Percentiles rank a stretch among this genome's conserved stretches.
Conservation (phyloP, 2,329 filamentous ascomycete genomes). For the Sclerotiophoma versabilis region DNA sequence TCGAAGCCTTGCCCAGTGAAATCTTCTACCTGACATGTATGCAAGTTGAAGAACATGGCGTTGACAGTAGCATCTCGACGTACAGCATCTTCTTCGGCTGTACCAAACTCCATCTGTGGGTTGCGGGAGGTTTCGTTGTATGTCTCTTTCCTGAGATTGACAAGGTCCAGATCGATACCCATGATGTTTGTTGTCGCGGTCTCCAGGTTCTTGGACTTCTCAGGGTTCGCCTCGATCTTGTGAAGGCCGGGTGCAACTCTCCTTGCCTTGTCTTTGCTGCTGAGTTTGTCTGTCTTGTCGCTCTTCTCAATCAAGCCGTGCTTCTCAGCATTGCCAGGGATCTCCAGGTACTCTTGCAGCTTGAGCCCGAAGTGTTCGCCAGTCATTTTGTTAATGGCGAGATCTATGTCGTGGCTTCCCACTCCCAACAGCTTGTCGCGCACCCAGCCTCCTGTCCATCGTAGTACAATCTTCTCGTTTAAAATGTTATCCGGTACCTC, state of each 20-base stretch:
- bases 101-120: constrained; percentile 92
- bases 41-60: constrained; percentile 93
- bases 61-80: constrained; percentile 94
- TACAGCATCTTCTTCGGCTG: constrained; percentile 85
- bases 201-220: constrained; percentile 95
- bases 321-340: constrained; percentile 65
- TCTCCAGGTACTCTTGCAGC: constrained; percentile 72
- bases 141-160: constrained; percentile 91
- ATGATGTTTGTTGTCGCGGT: constrained; percentile 87
- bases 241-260: constrained; percentile 76
- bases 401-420: constrained; percentile 81
- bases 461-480: constrained; percentile 62
- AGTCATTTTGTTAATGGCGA: constrained; percentile 85
- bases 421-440: constrained; percentile 80
- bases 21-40: constrained; percentile 81
- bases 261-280: constrained; percentile 54
- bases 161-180: constrained; percentile 88
- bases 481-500: constrained; percentile 55
- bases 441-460: constrained; percentile 88
- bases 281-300: constrained; percentile 49
- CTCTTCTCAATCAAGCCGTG: constrained; percentile 60
- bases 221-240: constrained; percentile 89
- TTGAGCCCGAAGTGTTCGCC: constrained; percentile 76
- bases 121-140: constrained; percentile 90
- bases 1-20: constrained; percentile 76